Evolutionary conservation across 2,329 filamentous ascomycete species (phyloP), one percentile per base, ranked within the genome.

Genomic region (Fusarium chaquense): DNA sequence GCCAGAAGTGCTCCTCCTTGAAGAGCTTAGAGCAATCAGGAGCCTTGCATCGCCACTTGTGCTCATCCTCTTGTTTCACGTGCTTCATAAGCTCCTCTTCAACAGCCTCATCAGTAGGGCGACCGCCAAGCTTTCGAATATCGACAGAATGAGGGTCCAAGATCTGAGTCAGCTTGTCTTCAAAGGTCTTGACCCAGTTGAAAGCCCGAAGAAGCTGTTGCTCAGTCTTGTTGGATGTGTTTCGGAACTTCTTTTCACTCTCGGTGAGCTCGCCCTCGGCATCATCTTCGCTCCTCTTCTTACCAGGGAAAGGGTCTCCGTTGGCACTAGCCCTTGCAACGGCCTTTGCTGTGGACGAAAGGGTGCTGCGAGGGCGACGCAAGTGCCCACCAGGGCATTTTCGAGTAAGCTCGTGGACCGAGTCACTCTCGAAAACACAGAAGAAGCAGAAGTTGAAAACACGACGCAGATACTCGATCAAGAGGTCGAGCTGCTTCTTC

Each of bases 371-470:
- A 40, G 96, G 96, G 50, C 96, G 91, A 67, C 96, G 93, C 66
- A 99, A 89, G 84, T 99, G 96, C n/a, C 96, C 96, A 43, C 96
- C 96, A 28, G 96, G 94, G 75, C 96, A 99, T 81, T 99, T 98
- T 63, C 96, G 90, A 41, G 93, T 94, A 71, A 99, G 85, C 81
- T 99, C 96, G 76, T 99, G 96, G 24, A 98, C 91, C 0, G 95
- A 98, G 79, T 99, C 96, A 76, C 94, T 96, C 81, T 99, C 96
- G 73, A 99, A 98, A 7, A 99, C 97, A 79, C 96, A 99, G 84
- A 98, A 99, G 85, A 99, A 98, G 83, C 96, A 99, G 82, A 99
- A 98, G 81, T 96, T 98, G 86, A 97, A 97, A 54, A 99, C 96
- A 18, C 96, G 91, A 54, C 96, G 93, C 63, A 99, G 86, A 78